phyloP scores from a whole-genome alignment of 129 eudicot genomes.

The Pittosporum tobira region DNA sequence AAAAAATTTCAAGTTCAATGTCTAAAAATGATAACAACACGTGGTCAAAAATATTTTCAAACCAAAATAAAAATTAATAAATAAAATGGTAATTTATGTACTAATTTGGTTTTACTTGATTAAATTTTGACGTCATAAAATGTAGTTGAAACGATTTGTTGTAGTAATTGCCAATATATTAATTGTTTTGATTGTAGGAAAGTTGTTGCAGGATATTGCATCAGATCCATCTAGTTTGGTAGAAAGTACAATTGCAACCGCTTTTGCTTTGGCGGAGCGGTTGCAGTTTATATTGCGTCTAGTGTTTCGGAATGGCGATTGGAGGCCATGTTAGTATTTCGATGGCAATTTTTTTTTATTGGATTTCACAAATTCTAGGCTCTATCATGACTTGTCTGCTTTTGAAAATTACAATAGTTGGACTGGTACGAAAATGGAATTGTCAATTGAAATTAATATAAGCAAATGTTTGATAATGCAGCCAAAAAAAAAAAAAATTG shows the following conservation, averaged over 20 bases:
- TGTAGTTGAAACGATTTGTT: not conserved
- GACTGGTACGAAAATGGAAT: constrained; percentile 39
- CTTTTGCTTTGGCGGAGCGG: constrained; percentile 57
- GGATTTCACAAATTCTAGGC: constrained; percentile 75
- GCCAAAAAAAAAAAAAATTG: not conserved
- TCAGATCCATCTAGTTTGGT: constrained; percentile 56
- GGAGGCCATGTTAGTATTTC: constrained; percentile 86
- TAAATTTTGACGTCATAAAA: too few species aligned
- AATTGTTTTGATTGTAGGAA: constrained; percentile 33
- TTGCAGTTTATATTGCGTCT: constrained; percentile 57
- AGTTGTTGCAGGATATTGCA: constrained; percentile 41
- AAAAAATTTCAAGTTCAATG: too few species aligned
- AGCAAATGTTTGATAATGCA: too few species aligned
- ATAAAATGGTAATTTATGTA: too few species aligned
- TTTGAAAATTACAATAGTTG: constrained; percentile 43
- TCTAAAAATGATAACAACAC: too few species aligned
- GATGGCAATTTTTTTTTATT: constrained; percentile 60
- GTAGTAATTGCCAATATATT: not conserved
- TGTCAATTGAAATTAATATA: too few species aligned
- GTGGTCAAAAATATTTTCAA: too few species aligned
- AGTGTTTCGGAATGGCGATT: too few species aligned
- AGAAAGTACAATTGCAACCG: constrained; percentile 61
- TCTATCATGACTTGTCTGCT: constrained; percentile 73
- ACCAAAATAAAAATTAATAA: too few species aligned
- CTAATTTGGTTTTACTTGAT: too few species aligned